phyloP scores from a whole-genome alignment of 2,329 filamentous ascomycete species.

The Fusarium clavum region DNA sequence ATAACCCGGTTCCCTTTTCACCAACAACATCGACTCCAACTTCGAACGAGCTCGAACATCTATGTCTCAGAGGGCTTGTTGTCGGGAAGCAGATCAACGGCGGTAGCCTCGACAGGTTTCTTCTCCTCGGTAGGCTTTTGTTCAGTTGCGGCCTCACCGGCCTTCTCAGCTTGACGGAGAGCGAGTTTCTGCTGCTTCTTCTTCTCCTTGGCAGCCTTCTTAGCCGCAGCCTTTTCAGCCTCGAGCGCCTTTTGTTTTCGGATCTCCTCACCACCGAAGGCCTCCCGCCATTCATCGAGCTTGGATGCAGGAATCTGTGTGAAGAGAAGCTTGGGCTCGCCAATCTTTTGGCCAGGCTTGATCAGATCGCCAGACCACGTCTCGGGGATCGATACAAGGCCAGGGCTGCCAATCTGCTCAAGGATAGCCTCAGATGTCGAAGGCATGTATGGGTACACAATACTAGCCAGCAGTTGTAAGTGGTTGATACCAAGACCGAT shows the following conservation, averaged over 20 bases:
- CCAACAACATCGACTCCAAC: slow-evolving; percentile 5
- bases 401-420: slow-evolving; percentile 74
- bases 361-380: slow-evolving; percentile 72
- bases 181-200: slow-evolving; percentile 60
- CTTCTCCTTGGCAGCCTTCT: slow-evolving; percentile 62
- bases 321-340: slow-evolving; percentile 83
- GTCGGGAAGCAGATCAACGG: slow-evolving; percentile 34
- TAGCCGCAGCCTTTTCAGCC: slow-evolving; percentile 62
- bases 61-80: slow-evolving; percentile 38
- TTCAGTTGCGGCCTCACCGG: slow-evolving; percentile 21
- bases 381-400: slow-evolving; percentile 69
- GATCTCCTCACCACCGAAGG: slow-evolving; percentile 73
- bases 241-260: slow-evolving; percentile 76
- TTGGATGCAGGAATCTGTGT: slow-evolving; percentile 84
- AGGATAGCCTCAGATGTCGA: slow-evolving; percentile 80
- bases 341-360: slow-evolving; percentile 81
- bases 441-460: slow-evolving; percentile 88
- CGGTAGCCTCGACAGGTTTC: slow-evolving; percentile 38
- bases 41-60: neutral
- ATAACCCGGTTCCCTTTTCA: neutral
- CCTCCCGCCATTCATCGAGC: slow-evolving; percentile 83
- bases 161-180: slow-evolving; percentile 38
- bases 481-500: slow-evolving; percentile 86
- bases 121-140: slow-evolving; percentile 20
- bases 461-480: slow-evolving; percentile 81